phyloP scores from a whole-genome alignment of 345 rosid genomes.

The Theobroma cacao region DNA sequence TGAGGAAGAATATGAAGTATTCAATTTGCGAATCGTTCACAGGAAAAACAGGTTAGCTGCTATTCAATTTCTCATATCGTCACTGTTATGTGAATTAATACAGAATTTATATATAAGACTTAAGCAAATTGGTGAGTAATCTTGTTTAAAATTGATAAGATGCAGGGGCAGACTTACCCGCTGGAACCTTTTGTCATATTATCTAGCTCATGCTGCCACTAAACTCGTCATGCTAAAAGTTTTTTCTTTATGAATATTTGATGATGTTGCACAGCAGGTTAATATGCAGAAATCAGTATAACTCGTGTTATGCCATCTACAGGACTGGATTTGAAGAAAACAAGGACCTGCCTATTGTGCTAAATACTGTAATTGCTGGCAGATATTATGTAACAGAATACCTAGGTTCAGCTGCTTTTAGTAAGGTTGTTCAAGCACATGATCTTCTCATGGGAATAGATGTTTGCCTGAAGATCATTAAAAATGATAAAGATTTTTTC shows the following conservation, averaged over 20 bases:
- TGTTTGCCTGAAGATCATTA: constrained; percentile 92
- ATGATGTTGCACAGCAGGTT: constrained; percentile 15
- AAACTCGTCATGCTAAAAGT: not conserved
- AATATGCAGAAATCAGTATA: constrained; percentile 16
- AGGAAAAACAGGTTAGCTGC: constrained; percentile 74
- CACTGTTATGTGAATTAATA: not conserved
- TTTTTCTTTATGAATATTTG: constrained; percentile 11
- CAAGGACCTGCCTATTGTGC: constrained; percentile 73
- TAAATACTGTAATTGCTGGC: constrained; percentile 74
- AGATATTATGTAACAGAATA: constrained; percentile 74
- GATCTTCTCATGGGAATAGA: constrained; percentile 72
- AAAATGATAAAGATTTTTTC: constrained; percentile 95
- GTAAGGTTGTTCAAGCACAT: constrained; percentile 89
- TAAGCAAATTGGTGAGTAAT: not conserved
- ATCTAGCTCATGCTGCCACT: not conserved
- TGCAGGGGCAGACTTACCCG: not conserved
- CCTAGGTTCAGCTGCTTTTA: constrained; percentile 94
- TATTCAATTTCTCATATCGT: not conserved
- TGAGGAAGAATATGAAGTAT: constrained; percentile 80
- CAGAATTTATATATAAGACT: not conserved
- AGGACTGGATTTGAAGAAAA: constrained; percentile 97
- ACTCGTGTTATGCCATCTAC: constrained; percentile 29
- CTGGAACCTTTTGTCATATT: not conserved
- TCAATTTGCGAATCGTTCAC: constrained; percentile 79
- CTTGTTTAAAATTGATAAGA: not conserved